A percentile compares a stretch with the other conserved stretches of the same genome.
Conservation (phyloP, 306 rosid genomes). For the Prunus campanulata region DNA sequence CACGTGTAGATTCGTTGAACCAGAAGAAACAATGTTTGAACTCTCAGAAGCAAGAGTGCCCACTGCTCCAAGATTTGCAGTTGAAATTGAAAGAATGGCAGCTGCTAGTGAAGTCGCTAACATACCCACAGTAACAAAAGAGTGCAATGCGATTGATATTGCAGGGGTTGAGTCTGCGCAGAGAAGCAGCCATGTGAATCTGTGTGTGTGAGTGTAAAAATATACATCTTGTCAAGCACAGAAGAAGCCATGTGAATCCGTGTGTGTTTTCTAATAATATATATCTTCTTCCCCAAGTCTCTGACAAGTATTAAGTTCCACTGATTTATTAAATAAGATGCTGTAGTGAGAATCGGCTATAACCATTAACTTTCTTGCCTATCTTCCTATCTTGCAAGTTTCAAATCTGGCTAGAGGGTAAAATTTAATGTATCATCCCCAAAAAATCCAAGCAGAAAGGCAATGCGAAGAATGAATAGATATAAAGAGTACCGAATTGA, state of each 20-base stretch:
- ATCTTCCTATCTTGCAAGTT: not conserved
- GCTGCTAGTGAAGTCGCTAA: conserved; percentile 54
- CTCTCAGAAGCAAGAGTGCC: conserved; percentile 44
- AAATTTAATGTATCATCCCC: not conserved
- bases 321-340: not conserved
- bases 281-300: not conserved
- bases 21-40: conserved; percentile 21
- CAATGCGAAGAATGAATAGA: not conserved
- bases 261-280: not conserved
- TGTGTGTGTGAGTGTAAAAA: not conserved
- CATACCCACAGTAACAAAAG: conserved; percentile 59
- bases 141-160: conserved; percentile 44
- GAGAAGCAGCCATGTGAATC: not conserved
- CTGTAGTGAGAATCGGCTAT: not conserved
- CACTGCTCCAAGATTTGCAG: conserved; percentile 58
- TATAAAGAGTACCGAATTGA: not conserved
- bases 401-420: not conserved
- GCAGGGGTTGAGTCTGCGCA: conserved; percentile 49
- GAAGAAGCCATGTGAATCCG: not conserved
- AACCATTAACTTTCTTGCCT: no score
- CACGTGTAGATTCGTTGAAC: conserved; percentile 52
- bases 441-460: not conserved
- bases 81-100: conserved; percentile 43
- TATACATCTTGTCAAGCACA: not conserved
- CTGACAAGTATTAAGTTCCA: not conserved